phyloP scores from a whole-genome alignment of 352 stramenopile genomes.

The Saprolegnia diclina region DNA sequence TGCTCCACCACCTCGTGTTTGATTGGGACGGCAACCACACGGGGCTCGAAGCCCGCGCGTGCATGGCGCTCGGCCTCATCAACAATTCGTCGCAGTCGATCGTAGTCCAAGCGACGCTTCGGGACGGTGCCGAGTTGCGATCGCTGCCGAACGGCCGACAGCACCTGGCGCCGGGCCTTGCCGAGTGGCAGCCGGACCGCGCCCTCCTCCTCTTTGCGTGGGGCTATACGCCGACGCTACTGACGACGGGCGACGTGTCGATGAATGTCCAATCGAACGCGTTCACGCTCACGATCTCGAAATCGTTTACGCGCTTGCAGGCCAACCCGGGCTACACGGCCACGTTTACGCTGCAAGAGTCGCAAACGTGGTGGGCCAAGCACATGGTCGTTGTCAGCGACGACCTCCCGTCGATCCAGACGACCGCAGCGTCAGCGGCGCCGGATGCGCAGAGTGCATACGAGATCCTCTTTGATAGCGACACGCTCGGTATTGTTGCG shows the following conservation, averaged over 20 bases:
- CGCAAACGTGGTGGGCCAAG: constrained; percentile 71
- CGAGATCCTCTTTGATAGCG: constrained; percentile 58
- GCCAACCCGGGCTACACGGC: constrained; percentile 75
- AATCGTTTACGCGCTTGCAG: constrained; percentile 66
- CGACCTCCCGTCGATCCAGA: constrained; percentile 46
- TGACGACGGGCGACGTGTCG: constrained; percentile 79
- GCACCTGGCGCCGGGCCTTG: constrained; percentile 46
- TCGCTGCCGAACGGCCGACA: constrained; percentile 55
- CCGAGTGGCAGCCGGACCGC: constrained; percentile 60
- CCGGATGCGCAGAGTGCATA: constrained; percentile 44
- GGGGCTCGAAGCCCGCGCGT: constrained; percentile 65
- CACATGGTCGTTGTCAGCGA: constrained; percentile 78
- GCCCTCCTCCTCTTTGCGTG: constrained; percentile 73
- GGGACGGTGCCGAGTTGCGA: constrained; percentile 67
- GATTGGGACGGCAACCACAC: constrained; percentile 85
- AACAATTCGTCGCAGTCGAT: constrained; percentile 78
- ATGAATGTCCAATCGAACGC: constrained; percentile 79
- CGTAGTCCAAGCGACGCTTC: constrained; percentile 57
- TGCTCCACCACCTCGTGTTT: constrained; percentile 72
- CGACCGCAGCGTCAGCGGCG: constrained; percentile 25
- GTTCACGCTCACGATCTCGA: constrained; percentile 74
- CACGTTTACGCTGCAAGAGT: constrained; percentile 78
- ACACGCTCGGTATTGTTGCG: constrained; percentile 52
- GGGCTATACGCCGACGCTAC: constrained; percentile 75
- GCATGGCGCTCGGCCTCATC: constrained; percentile 61